Percentiles rank a stretch among this genome's conserved stretches.
Evolutionary conservation across 2,329 filamentous ascomycete species (phyloP).

Genomic region (Phyllosticta paracitricarpa): DNA sequence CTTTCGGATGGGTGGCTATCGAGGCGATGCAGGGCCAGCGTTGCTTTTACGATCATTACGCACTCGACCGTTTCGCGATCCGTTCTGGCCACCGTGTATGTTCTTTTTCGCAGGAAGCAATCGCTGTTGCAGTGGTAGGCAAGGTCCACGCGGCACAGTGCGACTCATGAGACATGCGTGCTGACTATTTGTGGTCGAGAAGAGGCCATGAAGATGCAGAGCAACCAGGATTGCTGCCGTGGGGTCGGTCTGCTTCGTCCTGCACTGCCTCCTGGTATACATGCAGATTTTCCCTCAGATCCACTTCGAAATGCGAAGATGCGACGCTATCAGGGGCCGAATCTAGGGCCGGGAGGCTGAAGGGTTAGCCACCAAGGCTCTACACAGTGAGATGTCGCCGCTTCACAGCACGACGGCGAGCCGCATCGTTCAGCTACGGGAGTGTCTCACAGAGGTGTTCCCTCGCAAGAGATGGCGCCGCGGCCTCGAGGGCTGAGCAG

Average conservation of each 20-base stretch:
- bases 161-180: not conserved
- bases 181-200: not conserved
- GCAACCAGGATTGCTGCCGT: not conserved
- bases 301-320: not conserved
- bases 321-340: not conserved
- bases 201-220: not conserved
- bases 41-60: too few species aligned
- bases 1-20: too few species aligned
- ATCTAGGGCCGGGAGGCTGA: not conserved
- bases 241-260: not conserved
- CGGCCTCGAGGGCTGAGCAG: not conserved
- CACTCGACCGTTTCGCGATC: too few species aligned
- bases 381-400: not conserved
- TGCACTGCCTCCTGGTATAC: not conserved
- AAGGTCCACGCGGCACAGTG: not conserved
- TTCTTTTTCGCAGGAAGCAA: not conserved
- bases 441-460: not conserved
- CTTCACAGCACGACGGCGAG: not conserved
- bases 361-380: not conserved
- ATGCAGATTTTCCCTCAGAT: not conserved
- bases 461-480: not conserved
- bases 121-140: not conserved
- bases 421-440: not conserved
- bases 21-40: too few species aligned
- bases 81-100: too few species aligned